These are phyloP conservation scores for Sapria himalayana DNA, from an alignment of 345 rosid genomes.

Conservation along the genomic window DNA sequence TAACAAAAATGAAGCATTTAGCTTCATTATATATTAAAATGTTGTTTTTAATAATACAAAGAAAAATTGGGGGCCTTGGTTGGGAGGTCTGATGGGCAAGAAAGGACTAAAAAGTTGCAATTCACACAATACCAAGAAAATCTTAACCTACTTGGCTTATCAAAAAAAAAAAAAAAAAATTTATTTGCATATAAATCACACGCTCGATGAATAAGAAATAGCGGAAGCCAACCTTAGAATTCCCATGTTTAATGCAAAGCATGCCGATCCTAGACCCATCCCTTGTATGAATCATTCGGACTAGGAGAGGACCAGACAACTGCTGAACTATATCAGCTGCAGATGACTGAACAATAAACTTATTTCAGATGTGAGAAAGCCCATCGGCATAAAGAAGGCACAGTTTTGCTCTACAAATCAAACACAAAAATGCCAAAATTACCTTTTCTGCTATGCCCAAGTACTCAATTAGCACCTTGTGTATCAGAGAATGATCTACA, in stretches of 20 bases:
- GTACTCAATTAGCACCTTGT: slow-evolving; percentile 60
- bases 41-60: no score
- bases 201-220: background rate
- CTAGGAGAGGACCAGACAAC: slow-evolving; percentile 54
- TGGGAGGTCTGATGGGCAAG: no score
- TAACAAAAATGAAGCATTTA: no score
- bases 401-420: background rate
- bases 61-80: no score
- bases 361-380: slow-evolving; percentile 9
- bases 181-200: background rate
- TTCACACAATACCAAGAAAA: no score
- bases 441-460: slow-evolving; percentile 73
- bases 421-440: slow-evolving; percentile 4
- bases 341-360: slow-evolving; percentile 30
- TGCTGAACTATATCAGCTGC: slow-evolving; percentile 68
- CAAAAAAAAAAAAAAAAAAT: background rate
- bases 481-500: slow-evolving; percentile 69
- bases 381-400: background rate
- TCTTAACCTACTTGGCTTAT: slow-evolving; percentile 5
- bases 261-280: slow-evolving; percentile 82
- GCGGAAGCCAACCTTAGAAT: slow-evolving; percentile 49
- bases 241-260: slow-evolving; percentile 77
- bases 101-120: no score
- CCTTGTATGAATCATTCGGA: slow-evolving; percentile 85
- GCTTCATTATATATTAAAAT: no score